Conservation (phyloP, 495 filamentous ascomycete genomes). For the Tuber brumale region DNA sequence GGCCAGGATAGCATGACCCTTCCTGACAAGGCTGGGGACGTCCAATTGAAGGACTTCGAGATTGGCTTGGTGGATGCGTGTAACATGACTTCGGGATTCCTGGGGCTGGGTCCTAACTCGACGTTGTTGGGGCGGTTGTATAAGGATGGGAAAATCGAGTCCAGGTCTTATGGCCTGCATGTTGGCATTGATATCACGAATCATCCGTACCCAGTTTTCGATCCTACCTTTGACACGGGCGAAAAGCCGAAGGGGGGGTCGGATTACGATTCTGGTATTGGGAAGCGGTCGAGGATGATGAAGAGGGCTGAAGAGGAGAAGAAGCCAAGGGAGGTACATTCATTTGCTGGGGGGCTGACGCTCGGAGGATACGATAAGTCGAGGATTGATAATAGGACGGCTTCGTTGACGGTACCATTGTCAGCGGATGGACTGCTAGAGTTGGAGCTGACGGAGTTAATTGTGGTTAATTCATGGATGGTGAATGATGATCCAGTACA, state of each 20-base stretch:
- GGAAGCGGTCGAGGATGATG: background rate
- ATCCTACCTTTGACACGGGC: slow-evolving; percentile 25
- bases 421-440: slow-evolving; percentile 26
- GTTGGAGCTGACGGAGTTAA: slow-evolving; percentile 28
- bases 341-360: slow-evolving; percentile 32
- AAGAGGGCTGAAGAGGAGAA: slow-evolving; percentile 8
- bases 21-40: background rate
- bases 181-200: slow-evolving; percentile 36
- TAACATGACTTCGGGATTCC: slow-evolving; percentile 31
- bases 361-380: slow-evolving; percentile 34
- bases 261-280: slow-evolving; percentile 14
- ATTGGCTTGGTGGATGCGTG: slow-evolving; percentile 27
- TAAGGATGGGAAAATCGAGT: slow-evolving; percentile 11
- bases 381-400: slow-evolving; percentile 26
- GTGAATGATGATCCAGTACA: slow-evolving; percentile 5
- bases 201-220: slow-evolving; percentile 18
- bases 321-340: slow-evolving; percentile 16
- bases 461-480: slow-evolving; percentile 18
- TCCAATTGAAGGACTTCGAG: slow-evolving; percentile 20
- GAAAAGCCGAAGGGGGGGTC: background rate
- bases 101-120: slow-evolving; percentile 28
- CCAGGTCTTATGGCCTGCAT: slow-evolving; percentile 27
- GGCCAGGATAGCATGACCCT: slow-evolving; percentile 25
- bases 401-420: slow-evolving; percentile 23
- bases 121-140: slow-evolving; percentile 19